Base-by-base conservation (phyloP, 768 basidiomycete genomes). In the Goffeauzyma gilvescens region DNA sequence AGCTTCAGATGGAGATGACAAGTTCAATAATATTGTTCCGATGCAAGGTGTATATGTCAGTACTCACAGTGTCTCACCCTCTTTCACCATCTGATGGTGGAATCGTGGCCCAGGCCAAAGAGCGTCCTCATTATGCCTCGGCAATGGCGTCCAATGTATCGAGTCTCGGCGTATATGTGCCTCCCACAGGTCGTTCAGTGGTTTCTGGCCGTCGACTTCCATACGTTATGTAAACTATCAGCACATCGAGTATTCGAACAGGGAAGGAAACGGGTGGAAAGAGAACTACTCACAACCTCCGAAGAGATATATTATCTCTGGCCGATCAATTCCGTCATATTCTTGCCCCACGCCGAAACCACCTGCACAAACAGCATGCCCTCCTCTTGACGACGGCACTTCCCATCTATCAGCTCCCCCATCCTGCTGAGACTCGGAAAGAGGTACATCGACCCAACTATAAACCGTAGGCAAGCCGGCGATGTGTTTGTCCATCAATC, bases 261-360 rank as follows among this genome's bases (percentile, higher is more conserved):
- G n/a, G n/a, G n/a, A n/a, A n/a, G n/a, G n/a, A n/a, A n/a, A 30
- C n/a, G n/a, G 9, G 28, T 30, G n/a, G 28, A 9, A 14, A 14
- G 7, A 14, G n/a, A n/a, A 6, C 8, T 3, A 46, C 45, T 37
- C 26, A 46, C 47, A n/a, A 1, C 47, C 47, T 20, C 47, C 47
- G 28, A 49, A 49, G 8, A 49, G 37, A 28, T 22, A 49, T n/a
- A 39, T n/a, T 4, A 24, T 42, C n/a, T n/a, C n/a, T n/a, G n/a
- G n/a, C n/a, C n/a, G n/a, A n/a, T n/a, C n/a, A n/a, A n/a, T n/a
- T n/a, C n/a, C n/a, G 5, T 37, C 31, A 32, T 35, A 23, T 14
- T 43, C 42, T 4, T 17, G 18, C 10, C 8, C 8, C 37, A 38
- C n/a, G n/a, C n/a, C n/a, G n/a, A n/a, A n/a, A n/a, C n/a, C n/a